These are phyloP conservation scores for Pythium scleroteichum DNA, from an alignment of 352 stramenopile genomes.

Conservation along the genomic window DNA sequence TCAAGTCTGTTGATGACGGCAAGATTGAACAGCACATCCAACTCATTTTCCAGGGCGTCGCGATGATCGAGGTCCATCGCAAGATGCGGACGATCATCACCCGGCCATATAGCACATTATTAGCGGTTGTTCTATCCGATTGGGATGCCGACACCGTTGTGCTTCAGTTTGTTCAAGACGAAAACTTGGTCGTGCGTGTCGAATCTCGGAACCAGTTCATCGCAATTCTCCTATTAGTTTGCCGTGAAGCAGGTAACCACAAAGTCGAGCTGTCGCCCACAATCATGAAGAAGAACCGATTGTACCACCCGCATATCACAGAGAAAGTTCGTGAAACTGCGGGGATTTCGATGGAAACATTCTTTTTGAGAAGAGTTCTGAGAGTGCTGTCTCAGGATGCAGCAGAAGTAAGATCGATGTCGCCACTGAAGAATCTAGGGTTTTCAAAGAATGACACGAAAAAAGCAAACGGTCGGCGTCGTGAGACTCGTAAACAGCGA, in stretches of 20 bases:
- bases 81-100: constrained; percentile 56
- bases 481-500: neutral
- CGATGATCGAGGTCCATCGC: constrained; percentile 64
- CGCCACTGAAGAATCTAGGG: neutral
- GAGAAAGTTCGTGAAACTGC: constrained; percentile 29
- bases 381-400: constrained; percentile 21
- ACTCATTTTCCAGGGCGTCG: constrained; percentile 61
- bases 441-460: neutral
- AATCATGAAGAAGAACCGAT: constrained; percentile 50
- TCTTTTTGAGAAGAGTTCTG: constrained; percentile 56
- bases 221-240: constrained; percentile 61
- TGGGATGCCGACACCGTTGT: constrained; percentile 57
- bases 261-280: constrained; percentile 44
- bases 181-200: constrained; percentile 55
- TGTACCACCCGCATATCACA: constrained; percentile 60
- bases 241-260: constrained; percentile 56
- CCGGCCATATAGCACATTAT: constrained; percentile 53
- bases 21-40: constrained; percentile 59
- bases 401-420: neutral
- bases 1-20: constrained; percentile 40
- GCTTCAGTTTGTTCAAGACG: constrained; percentile 66
- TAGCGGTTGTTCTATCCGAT: constrained; percentile 52
- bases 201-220: constrained; percentile 65
- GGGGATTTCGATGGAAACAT: constrained; percentile 45
- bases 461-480: neutral